These are phyloP conservation scores for Emergomyces orientalis DNA, from an alignment of 2,329 filamentous ascomycete species.

Conservation along the genomic window DNA sequence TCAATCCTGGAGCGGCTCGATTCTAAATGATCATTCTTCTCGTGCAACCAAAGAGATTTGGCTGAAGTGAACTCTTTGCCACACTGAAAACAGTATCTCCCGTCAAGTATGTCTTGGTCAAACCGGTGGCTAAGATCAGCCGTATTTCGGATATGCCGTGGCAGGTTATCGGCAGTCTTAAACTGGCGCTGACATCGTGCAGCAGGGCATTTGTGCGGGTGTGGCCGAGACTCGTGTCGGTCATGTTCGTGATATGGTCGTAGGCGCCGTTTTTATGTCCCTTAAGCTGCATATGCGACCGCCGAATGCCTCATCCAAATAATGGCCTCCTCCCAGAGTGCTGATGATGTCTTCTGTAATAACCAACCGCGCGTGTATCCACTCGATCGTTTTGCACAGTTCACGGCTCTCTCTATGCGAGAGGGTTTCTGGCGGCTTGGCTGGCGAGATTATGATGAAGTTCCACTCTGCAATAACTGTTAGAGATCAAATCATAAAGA, in stretches of 20 bases:
- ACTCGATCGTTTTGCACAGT: neutral
- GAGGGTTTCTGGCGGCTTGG: neutral
- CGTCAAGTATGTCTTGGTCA: neutral
- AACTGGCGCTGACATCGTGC: neutral
- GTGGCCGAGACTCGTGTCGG: neutral
- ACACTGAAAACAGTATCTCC: neutral
- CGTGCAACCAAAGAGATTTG: neutral
- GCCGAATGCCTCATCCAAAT: neutral
- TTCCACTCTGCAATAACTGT: conserved; percentile 6
- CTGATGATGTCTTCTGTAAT: neutral
- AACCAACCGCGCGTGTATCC: neutral
- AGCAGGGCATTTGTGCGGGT: neutral
- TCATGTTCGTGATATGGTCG: neutral
- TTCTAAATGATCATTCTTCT: neutral
- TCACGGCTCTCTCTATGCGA: neutral
- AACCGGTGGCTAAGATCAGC: neutral
- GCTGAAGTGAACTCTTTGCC: neutral
- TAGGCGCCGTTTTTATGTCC: neutral
- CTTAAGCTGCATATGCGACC: neutral
- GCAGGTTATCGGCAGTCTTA: neutral
- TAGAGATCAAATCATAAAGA: conserved; percentile 4
- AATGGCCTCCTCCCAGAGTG: neutral
- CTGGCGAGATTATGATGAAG: neutral
- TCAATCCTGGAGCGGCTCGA: neutral
- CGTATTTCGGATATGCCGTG: neutral